Evolutionary conservation across 2,329 filamentous ascomycete genomes (phyloP).

Genomic region (Aureobasidium lini): DNA sequence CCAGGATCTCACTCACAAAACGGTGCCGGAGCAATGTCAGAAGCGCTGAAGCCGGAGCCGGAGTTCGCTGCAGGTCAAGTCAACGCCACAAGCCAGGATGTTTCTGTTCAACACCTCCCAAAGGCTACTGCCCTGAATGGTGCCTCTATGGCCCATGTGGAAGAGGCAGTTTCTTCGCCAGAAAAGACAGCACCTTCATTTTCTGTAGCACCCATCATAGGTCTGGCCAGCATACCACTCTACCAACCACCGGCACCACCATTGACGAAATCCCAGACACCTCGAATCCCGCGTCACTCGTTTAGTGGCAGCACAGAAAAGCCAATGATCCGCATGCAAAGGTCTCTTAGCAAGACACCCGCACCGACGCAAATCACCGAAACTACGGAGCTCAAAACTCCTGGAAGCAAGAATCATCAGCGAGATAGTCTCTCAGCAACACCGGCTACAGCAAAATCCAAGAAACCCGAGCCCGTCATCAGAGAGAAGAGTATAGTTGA

Average conservation of each 20-base stretch:
- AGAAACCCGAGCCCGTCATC: constrained; percentile 17
- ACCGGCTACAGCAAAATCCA: constrained; percentile 18
- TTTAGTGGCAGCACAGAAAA: background rate
- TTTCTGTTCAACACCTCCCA: background rate
- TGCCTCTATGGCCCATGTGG: background rate
- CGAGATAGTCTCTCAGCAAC: constrained; percentile 25
- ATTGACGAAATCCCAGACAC: constrained; percentile 7
- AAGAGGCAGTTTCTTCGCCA: background rate
- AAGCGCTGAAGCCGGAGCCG: background rate
- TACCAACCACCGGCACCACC: constrained; percentile 11
- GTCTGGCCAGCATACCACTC: constrained; percentile 7
- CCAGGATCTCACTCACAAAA: background rate
- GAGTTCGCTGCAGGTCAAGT: background rate
- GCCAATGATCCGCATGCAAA: background rate
- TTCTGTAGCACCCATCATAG: constrained; percentile 12
- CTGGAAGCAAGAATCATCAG: constrained; percentile 21
- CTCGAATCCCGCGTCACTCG: background rate
- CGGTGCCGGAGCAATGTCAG: background rate
- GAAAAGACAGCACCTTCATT: constrained; percentile 13
- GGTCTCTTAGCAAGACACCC: constrained; percentile 14
- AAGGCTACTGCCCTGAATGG: background rate
- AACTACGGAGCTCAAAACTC: background rate
- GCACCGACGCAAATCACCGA: background rate
- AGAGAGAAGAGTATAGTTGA: constrained; percentile 19
- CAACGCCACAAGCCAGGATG: no score